Percentiles rank a stretch among this genome's conserved stretches.
Conservation (phyloP, 1,284 basidiomycete genomes). For the Papiliotrema fonsecae region DNA sequence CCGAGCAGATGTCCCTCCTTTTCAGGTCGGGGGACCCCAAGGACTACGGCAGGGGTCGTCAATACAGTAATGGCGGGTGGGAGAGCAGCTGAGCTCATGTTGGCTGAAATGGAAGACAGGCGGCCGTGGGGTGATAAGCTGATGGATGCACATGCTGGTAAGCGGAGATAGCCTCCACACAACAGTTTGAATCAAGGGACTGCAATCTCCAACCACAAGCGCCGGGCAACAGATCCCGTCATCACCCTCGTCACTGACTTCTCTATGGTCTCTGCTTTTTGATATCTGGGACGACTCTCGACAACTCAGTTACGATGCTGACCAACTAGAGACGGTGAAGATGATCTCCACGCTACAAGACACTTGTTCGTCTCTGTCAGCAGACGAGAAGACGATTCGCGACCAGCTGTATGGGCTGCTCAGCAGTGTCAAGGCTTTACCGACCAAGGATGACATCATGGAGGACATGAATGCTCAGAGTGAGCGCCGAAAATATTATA, state of each 20-base stretch:
- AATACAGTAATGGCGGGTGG: no score
- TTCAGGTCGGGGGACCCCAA: no score
- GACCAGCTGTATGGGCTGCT: slow-evolving; percentile 29
- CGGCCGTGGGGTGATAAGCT: not conserved
- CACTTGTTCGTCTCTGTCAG: not conserved
- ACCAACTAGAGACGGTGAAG: not conserved
- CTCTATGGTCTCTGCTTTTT: not conserved
- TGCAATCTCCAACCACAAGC: no score
- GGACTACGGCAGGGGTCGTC: no score
- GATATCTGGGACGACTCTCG: no score
- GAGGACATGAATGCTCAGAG: slow-evolving; percentile 25
- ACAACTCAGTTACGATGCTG: not conserved
- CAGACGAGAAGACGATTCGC: slow-evolving; percentile 16
- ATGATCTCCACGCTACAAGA: not conserved
- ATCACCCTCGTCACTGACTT: not conserved
- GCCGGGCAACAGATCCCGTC: no score
- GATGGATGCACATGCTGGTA: not conserved
- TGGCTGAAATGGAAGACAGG: not conserved
- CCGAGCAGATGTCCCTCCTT: no score
- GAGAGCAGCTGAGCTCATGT: no score
- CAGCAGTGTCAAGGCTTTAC: slow-evolving; percentile 19
- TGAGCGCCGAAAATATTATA: slow-evolving; percentile 8
- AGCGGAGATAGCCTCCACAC: not conserved
- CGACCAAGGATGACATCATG: slow-evolving; percentile 27
- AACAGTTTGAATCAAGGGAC: no score